Evolutionary conservation across 805 yeast species (phyloP).

Genomic region (Helenozyma baotianmanensis): DNA sequence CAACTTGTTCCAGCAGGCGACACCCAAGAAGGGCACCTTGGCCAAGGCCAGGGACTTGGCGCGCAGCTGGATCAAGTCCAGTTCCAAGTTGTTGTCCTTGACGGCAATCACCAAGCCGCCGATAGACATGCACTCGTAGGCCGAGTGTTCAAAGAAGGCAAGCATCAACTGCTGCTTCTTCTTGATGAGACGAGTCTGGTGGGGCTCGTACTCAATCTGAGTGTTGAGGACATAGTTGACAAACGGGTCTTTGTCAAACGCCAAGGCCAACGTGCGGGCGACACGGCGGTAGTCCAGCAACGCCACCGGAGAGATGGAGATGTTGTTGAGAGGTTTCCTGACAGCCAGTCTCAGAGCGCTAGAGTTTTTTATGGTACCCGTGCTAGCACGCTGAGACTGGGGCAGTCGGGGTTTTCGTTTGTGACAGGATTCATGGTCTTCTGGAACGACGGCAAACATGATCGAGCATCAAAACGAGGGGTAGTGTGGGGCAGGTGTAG

Average conservation of each 20-base stretch:
- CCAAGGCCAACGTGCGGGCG: slow-evolving; percentile 48
- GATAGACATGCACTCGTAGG: slow-evolving; percentile 45
- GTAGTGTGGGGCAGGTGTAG: too few species aligned
- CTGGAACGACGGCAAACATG: slow-evolving; percentile 23
- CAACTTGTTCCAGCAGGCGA: slow-evolving; percentile 42
- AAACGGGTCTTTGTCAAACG: slow-evolving; percentile 53
- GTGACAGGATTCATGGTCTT: slow-evolving; percentile 28
- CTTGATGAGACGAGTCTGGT: slow-evolving; percentile 19
- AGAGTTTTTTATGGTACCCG: slow-evolving; percentile 15
- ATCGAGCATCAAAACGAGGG: slow-evolving; percentile 10
- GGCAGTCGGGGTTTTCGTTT: slow-evolving; percentile 37
- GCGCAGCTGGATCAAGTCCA: slow-evolving; percentile 21
- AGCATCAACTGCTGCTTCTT: slow-evolving; percentile 40
- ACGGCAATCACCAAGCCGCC: slow-evolving; percentile 50
- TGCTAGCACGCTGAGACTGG: slow-evolving; percentile 30
- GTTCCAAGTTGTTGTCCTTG: slow-evolving; percentile 44
- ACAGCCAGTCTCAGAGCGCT: slow-evolving; percentile 23
- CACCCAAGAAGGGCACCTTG: slow-evolving; percentile 47
- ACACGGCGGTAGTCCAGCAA: slow-evolving; percentile 47
- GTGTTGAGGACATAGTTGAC: slow-evolving; percentile 46
- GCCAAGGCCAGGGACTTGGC: slow-evolving; percentile 21
- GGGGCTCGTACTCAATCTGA: slow-evolving; percentile 8
- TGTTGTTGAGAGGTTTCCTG: slow-evolving; percentile 10
- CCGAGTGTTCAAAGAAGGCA: slow-evolving; percentile 50
- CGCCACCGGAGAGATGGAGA: slow-evolving; percentile 16